phyloP scores from a whole-genome alignment of 345 rosid genomes.

The Ricinus communis region DNA sequence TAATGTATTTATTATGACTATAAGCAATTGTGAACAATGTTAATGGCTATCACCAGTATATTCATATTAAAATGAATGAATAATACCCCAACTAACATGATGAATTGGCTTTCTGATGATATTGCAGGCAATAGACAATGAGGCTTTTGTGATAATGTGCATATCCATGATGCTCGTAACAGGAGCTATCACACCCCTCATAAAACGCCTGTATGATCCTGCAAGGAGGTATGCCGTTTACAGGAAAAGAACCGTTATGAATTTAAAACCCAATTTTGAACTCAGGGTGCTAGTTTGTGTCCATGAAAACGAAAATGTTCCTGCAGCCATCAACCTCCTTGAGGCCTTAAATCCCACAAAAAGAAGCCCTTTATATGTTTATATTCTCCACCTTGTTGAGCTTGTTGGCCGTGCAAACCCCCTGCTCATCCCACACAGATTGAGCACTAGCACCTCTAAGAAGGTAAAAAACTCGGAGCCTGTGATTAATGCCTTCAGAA shows the following conservation, averaged over 20 bases:
- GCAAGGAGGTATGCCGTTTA: slow-evolving; percentile 19
- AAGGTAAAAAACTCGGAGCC: neutral
- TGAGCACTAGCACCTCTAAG: neutral
- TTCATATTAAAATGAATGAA: neutral
- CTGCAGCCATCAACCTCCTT: neutral
- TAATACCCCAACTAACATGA: neutral
- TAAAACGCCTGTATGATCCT: slow-evolving; percentile 24
- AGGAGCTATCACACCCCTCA: slow-evolving; percentile 2
- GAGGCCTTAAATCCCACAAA: slow-evolving; percentile 22
- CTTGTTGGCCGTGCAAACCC: slow-evolving; percentile 21
- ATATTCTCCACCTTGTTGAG: slow-evolving; percentile 21
- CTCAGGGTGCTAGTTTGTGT: slow-evolving; percentile 18
- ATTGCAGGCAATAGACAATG: neutral
- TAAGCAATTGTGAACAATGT: neutral
- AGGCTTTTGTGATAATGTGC: slow-evolving; percentile 12
- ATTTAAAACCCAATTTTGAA: slow-evolving; percentile 10
- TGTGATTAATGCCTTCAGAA: slow-evolving; percentile 9
- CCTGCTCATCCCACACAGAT: slow-evolving; percentile 17
- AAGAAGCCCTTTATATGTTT: slow-evolving; percentile 11
- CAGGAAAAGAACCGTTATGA: slow-evolving; percentile 11
- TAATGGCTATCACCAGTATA: neutral
- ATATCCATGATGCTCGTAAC: slow-evolving; percentile 12
- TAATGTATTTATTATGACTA: neutral
- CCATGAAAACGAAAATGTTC: slow-evolving; percentile 17
- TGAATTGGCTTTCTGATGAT: neutral